phyloP scores from a whole-genome alignment of 1,284 basidiomycete genomes.

The Ceratobasidium sp. region DNA sequence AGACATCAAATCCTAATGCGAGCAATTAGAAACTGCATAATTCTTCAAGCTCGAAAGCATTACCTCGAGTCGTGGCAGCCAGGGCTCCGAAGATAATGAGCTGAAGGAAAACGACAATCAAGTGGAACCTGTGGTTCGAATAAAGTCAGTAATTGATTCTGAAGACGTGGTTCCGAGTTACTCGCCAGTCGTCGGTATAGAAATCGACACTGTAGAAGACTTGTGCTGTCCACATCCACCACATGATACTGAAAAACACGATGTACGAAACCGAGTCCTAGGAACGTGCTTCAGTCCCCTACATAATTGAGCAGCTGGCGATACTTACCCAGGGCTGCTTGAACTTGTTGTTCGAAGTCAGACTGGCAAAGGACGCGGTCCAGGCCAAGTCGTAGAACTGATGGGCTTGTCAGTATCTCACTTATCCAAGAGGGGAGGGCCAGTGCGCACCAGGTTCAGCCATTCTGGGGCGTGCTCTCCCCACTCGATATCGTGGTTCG shows the following conservation, averaged over 20 bases:
- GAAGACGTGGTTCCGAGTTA: background rate
- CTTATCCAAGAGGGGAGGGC: background rate
- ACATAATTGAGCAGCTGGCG: background rate
- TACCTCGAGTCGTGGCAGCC: slow-evolving; percentile 39
- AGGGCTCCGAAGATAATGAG: slow-evolving; percentile 31
- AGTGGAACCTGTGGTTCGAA: slow-evolving; percentile 17
- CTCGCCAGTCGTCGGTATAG: slow-evolving; percentile 37
- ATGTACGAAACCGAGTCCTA: slow-evolving; percentile 40
- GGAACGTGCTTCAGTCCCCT: background rate
- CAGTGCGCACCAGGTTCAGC: slow-evolving; percentile 28
- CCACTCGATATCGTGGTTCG: slow-evolving; percentile 30
- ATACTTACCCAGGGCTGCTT: slow-evolving; percentile 28
- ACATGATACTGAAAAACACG: slow-evolving; percentile 25
- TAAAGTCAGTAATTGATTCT: background rate
- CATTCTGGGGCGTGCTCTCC: slow-evolving; percentile 36
- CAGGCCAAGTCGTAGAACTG: slow-evolving; percentile 39
- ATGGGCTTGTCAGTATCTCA: background rate
- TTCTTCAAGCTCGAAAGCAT: too few species aligned
- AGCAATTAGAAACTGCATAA: background rate
- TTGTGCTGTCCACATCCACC: slow-evolving; percentile 37
- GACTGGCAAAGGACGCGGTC: slow-evolving; percentile 30
- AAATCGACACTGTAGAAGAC: slow-evolving; percentile 40
- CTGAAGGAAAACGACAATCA: slow-evolving; percentile 25
- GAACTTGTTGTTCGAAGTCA: slow-evolving; percentile 41
- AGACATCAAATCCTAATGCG: slow-evolving; percentile 26